Evolutionary conservation across 441 rosid genomes (phyloP).

Genomic region (Erodium chrysanthum): DNA sequence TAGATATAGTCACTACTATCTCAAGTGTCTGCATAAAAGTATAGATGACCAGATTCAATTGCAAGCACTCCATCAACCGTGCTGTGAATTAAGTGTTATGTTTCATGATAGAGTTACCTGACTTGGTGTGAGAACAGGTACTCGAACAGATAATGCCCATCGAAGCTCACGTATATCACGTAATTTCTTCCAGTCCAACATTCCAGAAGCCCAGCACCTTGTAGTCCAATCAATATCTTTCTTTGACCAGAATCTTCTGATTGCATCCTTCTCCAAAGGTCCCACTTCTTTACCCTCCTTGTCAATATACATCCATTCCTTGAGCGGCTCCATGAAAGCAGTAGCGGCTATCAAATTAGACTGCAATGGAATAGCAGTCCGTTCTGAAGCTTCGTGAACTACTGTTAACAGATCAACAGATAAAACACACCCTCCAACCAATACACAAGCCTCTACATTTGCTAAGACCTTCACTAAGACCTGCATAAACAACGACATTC

Average conservation of each 20-base stretch:
- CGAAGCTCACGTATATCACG: slow-evolving; percentile 99
- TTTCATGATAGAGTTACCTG: slow-evolving; percentile 48
- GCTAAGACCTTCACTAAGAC: slow-evolving; percentile 86
- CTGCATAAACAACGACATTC: slow-evolving; percentile 33
- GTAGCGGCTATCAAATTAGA: slow-evolving; percentile 96
- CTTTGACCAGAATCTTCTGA: slow-evolving; percentile 95
- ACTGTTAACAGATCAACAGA: slow-evolving; percentile 93
- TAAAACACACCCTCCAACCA: slow-evolving; percentile 95
- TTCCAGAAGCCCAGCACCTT: slow-evolving; percentile 93
- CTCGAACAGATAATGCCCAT: slow-evolving; percentile 87
- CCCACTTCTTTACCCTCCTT: slow-evolving; percentile 76
- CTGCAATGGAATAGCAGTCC: slow-evolving; percentile 93
- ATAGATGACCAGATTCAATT: neutral
- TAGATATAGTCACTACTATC: neutral
- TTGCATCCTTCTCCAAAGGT: slow-evolving; percentile 92
- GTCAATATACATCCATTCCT: slow-evolving; percentile 93
- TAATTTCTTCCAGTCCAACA: slow-evolving; percentile 91
- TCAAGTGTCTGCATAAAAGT: neutral
- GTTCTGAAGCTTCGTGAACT: slow-evolving; percentile 92
- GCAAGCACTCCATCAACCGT: slow-evolving; percentile 14
- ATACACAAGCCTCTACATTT: slow-evolving; percentile 87
- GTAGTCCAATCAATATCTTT: slow-evolving; percentile 84
- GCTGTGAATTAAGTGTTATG: slow-evolving; percentile 15
- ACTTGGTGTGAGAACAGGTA: slow-evolving; percentile 88
- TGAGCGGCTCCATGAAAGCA: slow-evolving; percentile 98